These are phyloP conservation scores for Fusarium nygamai DNA, from an alignment of 2,329 filamentous ascomycete species.

Conservation along the genomic window DNA sequence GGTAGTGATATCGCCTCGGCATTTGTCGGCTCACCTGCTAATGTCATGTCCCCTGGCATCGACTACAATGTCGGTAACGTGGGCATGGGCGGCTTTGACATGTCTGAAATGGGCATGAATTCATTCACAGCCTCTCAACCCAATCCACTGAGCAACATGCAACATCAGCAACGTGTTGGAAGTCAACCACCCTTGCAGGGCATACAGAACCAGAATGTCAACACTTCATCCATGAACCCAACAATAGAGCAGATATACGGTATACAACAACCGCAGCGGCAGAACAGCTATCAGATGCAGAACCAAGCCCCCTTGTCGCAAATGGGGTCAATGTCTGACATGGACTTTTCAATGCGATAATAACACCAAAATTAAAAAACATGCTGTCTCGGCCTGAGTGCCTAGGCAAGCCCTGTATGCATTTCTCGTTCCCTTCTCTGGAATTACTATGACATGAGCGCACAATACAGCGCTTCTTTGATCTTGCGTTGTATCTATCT, in stretches of 20 bases:
- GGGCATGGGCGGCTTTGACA: conserved; percentile 55
- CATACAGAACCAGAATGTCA: conserved; percentile 42
- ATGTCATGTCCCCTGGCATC: conserved; percentile 62
- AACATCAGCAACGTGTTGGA: conserved; percentile 42
- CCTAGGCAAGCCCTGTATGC: neutral
- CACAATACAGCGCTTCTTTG: neutral
- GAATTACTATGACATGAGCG: neutral
- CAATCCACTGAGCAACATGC: conserved; percentile 36
- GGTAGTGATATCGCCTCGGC: conserved; percentile 56
- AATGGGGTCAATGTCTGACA: conserved; percentile 45
- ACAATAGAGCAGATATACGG: conserved; percentile 45
- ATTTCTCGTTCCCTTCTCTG: neutral
- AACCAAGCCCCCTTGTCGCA: conserved; percentile 43
- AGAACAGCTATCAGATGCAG: conserved; percentile 48
- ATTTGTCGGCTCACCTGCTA: conserved; percentile 61
- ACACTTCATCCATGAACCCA: conserved; percentile 34
- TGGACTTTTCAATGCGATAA: conserved; percentile 41
- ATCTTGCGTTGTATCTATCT: neutral
- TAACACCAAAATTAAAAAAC: neutral
- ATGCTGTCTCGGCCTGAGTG: neutral
- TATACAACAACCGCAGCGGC: conserved; percentile 44
- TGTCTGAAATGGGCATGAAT: conserved; percentile 65
- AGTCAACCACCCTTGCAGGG: conserved; percentile 47
- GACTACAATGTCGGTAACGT: conserved; percentile 55
- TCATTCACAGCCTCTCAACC: conserved; percentile 52